These are phyloP conservation scores for Rhynchosporium agropyri DNA, from an alignment of 2,329 filamentous ascomycete species.

Conservation along the genomic window DNA sequence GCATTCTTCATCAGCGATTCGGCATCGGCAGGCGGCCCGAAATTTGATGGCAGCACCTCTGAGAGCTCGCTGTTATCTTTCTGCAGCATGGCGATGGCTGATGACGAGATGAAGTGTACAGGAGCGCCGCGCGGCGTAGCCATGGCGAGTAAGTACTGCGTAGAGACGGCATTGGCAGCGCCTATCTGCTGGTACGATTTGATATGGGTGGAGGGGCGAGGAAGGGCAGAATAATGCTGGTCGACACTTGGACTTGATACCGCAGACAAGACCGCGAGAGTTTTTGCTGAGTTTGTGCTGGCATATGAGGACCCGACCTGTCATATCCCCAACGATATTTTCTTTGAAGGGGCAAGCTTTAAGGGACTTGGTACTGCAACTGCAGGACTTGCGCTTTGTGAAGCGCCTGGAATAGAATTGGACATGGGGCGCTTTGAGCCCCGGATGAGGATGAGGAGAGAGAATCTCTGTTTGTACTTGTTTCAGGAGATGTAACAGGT, in stretches of 20 bases:
- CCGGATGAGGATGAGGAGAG: background rate
- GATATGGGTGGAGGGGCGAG: no score
- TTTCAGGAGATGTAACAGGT: conserved; percentile 51
- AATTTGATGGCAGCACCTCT: no score
- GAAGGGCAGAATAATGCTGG: background rate
- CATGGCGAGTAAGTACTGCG: no score
- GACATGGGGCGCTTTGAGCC: background rate
- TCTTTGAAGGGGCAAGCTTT: background rate
- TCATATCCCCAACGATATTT: background rate
- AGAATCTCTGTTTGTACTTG: background rate
- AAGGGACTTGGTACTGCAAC: background rate
- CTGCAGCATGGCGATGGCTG: no score
- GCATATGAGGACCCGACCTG: conserved; percentile 1
- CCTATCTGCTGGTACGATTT: no score
- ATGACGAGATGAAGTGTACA: no score
- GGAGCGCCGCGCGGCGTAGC: no score
- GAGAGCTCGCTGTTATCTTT: no score
- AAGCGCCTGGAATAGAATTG: background rate
- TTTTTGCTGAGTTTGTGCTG: background rate
- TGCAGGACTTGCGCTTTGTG: background rate
- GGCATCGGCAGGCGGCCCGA: no score
- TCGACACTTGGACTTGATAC: background rate
- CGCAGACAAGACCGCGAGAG: background rate
- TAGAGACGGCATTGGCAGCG: no score
- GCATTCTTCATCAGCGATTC: no score